Evolutionary conservation across 768 basidiomycete genomes (phyloP), one percentile per base, ranked within the genome.

Genomic region (Boletus pseudo-olivaceus): DNA sequence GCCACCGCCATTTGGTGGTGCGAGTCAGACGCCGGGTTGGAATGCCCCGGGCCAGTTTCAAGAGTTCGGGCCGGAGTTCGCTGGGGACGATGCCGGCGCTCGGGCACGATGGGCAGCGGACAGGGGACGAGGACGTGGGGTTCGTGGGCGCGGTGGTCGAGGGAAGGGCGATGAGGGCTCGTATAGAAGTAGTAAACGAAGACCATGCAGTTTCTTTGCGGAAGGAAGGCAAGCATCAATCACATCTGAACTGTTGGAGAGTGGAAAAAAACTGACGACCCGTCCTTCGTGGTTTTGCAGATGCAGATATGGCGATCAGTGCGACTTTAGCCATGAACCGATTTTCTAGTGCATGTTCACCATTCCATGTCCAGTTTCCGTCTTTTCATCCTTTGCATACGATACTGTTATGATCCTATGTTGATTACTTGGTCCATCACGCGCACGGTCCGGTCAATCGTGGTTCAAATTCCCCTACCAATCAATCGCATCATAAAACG

Each of bases 191-290:
- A 88, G 76, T 82, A 90, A 84, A 84, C 83, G 85, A 84, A 84
- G 82, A 84, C 85, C 87, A 75, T 92, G 90, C 87, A 87, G 79
- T 81, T 92, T 91, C 79, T 91, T 84, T 82, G 82, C 82, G 76
- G 81, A 84, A 82, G 90, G 89, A 89, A 91, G 89, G 90, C 87
- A 84, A 91, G 90, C 87, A 82, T 79, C 70, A 68, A 77, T 78
- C 72, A 71, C 70, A 57, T 55, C 50, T 54, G 46, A 51, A 65
- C 59, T 66, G 57, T 56, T 8, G 37, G 65, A 59, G 58, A 56
- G 53, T 40, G 39, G 45, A 27, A 61, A 53, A 59, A 67, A 67
- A 58, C 77, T 79, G 66, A 80, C 73, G 49, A 44, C 32, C 67
- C 43, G 50, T 55, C 55, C 57, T 37, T 73, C 72, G 73, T 73